Conservation (phyloP, 2,329 filamentous ascomycete species). For the Pseudocercospora fuligena region DNA sequence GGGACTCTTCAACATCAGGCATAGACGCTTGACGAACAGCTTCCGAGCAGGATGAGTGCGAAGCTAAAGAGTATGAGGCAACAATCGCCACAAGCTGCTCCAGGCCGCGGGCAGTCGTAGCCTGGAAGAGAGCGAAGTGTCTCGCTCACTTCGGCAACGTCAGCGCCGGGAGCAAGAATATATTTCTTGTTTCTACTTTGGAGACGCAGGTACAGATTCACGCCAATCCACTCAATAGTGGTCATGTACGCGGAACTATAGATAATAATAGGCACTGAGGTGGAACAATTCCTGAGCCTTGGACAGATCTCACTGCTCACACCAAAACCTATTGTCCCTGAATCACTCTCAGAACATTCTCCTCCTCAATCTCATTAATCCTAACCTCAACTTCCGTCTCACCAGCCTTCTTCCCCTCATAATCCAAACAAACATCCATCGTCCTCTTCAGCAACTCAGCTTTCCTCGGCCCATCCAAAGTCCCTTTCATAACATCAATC, state of each 20-base stretch:
- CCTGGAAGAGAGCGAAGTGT: too few relatives aligned
- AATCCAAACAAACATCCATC: not conserved
- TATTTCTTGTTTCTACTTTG: too few relatives aligned
- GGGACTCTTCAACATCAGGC: not conserved
- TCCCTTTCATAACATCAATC: constrained; percentile 6
- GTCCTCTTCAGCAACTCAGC: not conserved
- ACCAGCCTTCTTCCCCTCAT: constrained; percentile 3
- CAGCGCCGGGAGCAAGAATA: too few relatives aligned
- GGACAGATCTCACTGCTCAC: too few relatives aligned
- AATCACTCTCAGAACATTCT: not conserved
- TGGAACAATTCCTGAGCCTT: too few relatives aligned
- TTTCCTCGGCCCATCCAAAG: not conserved
- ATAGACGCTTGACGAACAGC: not conserved
- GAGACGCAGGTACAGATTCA: too few relatives aligned
- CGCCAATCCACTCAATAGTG: too few relatives aligned
- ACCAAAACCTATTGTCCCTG: too few relatives aligned
- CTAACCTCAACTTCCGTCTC: constrained; percentile 9
- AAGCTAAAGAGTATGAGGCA: not conserved
- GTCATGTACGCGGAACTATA: too few relatives aligned
- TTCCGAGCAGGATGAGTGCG: not conserved
- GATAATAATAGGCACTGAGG: too few relatives aligned
- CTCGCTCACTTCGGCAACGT: too few relatives aligned
- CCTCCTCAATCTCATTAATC: constrained; percentile 9
- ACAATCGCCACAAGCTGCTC: not conserved
- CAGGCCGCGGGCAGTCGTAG: too few relatives aligned